phyloP scores from a whole-genome alignment of 129 eudicot species.

The Tagetes patula region DNA sequence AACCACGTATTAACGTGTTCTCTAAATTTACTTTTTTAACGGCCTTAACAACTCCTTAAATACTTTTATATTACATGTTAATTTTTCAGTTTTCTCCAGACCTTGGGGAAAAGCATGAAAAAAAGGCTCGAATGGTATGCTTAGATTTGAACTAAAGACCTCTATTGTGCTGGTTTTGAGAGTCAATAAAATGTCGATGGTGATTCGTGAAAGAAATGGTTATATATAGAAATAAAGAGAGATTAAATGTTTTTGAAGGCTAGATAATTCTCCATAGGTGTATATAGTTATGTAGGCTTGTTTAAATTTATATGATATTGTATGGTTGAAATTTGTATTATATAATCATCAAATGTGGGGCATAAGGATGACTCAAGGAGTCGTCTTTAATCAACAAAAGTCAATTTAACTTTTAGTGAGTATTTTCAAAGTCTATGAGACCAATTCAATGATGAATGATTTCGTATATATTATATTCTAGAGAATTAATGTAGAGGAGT shows the following conservation, averaged over 20 bases:
- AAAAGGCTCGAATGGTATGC: too few relatives aligned
- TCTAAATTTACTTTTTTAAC: too few relatives aligned
- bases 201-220: background rate
- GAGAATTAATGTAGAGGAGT: conserved; percentile 16
- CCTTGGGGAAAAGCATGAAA: too few relatives aligned
- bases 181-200: background rate
- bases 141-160: too few relatives aligned
- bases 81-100: too few relatives aligned
- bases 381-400: conserved; percentile 24
- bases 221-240: background rate
- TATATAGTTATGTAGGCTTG: background rate
- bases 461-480: conserved; percentile 10
- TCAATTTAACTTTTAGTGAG: conserved; percentile 29
- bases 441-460: conserved; percentile 37
- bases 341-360: conserved; percentile 26
- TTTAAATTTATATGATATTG: background rate
- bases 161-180: too few relatives aligned
- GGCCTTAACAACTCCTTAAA: too few relatives aligned
- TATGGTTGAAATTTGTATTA: conserved; percentile 18
- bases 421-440: conserved; percentile 24
- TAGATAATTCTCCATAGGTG: background rate
- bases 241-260: background rate
- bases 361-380: conserved; percentile 26
- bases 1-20: too few relatives aligned
- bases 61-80: too few relatives aligned